Base-by-base conservation (phyloP, 306 rosid genomes). In the Corylus heterophylla region DNA sequence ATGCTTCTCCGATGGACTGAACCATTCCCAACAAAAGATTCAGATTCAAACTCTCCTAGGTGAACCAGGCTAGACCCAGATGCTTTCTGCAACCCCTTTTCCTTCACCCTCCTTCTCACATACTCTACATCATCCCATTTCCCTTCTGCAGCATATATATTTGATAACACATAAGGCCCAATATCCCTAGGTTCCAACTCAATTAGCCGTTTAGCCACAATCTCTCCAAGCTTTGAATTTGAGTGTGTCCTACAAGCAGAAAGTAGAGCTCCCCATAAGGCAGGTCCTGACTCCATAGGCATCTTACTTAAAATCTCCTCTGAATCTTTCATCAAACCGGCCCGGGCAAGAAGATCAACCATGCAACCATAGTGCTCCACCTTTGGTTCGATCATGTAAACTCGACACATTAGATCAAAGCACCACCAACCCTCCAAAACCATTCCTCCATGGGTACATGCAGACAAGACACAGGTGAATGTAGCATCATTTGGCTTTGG, bases 361-460 rank as follows among this genome's bases (percentile, higher is more conserved):
- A 86, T 86, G 88, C 94, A 90, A 62, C 92, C 92, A 61, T 86
- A 90, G 86, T 90, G 94, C 73, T 90, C 90, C 71, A 86, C 85
- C 76, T 81, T 90, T 64, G 94, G 94, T 71, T 90, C 90, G 76
- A 90, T 90, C 42, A 78, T 76, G 86, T 90, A 90, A 81, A 88
- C 89, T 39, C 79, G 84, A 51, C 49, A 80, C 94, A 88, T 90
- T 66, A 79, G 81, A 80, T 85, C 89, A 48, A 88, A 88, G 80
- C 78, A 88, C 89, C 89, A 85, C 90, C 92, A 90, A 81, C 94
- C 94, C 82, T 90, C 92, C 88, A 88, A 73, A 81, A 90, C 89
- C 92, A 90, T 77, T 54, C 90, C 92, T 0, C 89, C 80, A 74
- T 90, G 92, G 0, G 89, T 70, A 74, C 92, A 90, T n/a, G 88